Percentiles rank a stretch among this genome's conserved stretches.
Conservation (phyloP, 2,329 filamentous ascomycete species). For the Aspergillus sp. region DNA sequence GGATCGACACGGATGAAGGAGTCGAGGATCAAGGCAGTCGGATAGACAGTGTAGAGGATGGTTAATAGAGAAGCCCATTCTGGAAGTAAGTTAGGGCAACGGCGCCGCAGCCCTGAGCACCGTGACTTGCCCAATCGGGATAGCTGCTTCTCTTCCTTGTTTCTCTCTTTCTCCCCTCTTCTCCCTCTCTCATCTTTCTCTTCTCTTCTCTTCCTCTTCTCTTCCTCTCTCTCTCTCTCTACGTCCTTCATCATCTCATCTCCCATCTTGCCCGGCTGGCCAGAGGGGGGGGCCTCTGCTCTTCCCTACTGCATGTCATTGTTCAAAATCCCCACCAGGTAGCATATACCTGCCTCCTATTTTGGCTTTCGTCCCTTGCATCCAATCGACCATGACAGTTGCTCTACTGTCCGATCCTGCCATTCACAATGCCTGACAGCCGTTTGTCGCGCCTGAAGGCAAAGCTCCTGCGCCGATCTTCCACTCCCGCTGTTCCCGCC, state of each 20-base stretch:
- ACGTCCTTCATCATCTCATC: neutral
- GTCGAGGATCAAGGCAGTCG: neutral
- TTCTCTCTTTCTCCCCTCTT: conserved; percentile 1
- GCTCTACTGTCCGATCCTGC: conserved; percentile 1
- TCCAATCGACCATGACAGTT: neutral
- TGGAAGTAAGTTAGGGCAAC: no score
- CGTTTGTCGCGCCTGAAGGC: conserved; percentile 27
- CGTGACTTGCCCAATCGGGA: neutral
- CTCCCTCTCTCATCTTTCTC: conserved; percentile 1
- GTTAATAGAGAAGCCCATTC: no score
- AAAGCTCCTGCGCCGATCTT: conserved; percentile 30
- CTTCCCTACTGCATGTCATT: neutral
- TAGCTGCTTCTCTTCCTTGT: neutral
- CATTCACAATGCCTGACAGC: conserved; percentile 22
- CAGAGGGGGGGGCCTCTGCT: neutral
- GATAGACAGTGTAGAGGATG: neutral
- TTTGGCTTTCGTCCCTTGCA: no score
- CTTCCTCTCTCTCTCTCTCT: conserved; percentile 1
- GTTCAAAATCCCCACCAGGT: no score
- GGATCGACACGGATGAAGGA: neutral
- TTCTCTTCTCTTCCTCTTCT: conserved; percentile 3
- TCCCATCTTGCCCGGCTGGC: no score
- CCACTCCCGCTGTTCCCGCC: conserved; percentile 16
- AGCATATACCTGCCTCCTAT: no score
- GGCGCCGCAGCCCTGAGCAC: no score